Percentiles rank a stretch among this genome's conserved stretches.
phyloP scores from a whole-genome alignment of 164 flowering plant genomes.

The Taxillus chinensis region DNA sequence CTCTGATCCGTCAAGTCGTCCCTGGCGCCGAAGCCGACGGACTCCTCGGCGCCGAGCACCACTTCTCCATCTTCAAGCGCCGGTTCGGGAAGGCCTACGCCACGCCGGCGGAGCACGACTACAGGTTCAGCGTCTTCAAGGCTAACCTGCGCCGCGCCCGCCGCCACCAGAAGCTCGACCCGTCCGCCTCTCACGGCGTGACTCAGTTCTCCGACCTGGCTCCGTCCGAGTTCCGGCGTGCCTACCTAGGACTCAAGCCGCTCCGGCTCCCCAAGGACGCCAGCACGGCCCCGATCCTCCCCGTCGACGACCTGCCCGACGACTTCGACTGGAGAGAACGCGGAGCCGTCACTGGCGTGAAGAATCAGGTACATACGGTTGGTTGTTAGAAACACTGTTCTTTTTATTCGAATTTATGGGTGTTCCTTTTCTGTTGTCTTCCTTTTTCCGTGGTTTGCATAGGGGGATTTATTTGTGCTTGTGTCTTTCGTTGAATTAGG shows the following conservation, averaged over 20 bases:
- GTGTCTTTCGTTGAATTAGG: neutral
- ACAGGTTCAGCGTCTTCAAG: conserved; percentile 4
- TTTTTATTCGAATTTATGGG: too few species aligned
- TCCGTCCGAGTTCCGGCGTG: conserved; percentile 2
- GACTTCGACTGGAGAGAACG: conserved; percentile 2
- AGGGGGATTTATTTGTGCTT: too few species aligned
- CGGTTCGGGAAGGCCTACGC: neutral
- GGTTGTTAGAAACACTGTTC: too few species aligned
- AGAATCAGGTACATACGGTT: neutral
- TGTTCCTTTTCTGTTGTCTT: too few species aligned
- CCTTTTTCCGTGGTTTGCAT: too few species aligned
- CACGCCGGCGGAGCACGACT: neutral
- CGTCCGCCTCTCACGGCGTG: conserved; percentile 1
- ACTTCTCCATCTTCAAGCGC: neutral
- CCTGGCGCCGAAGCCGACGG: neutral
- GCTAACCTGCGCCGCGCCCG: conserved; percentile 6
- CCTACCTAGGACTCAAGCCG: neutral
- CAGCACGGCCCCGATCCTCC: conserved; percentile 1
- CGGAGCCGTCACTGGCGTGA: conserved; percentile 1
- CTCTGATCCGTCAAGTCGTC: neutral
- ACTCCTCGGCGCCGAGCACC: neutral
- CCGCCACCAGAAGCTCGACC: conserved; percentile 3
- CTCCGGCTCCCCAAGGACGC: neutral
- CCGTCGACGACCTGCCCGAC: neutral
- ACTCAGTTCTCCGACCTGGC: conserved; percentile 3